Conservation (phyloP, 306 rosid species). For the Cucurbita ficifolia region DNA sequence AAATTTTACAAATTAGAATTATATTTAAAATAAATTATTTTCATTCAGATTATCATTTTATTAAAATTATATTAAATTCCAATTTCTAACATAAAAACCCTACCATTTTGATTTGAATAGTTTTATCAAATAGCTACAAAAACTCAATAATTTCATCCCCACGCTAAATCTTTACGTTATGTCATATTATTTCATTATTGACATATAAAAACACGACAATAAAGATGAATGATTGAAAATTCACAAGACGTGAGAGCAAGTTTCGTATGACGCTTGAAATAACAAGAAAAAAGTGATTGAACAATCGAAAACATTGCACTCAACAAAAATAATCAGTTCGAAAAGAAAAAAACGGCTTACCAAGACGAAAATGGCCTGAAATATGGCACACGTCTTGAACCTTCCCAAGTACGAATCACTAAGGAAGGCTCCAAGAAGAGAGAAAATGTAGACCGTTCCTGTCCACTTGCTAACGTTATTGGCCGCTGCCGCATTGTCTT, state of each 20-base stretch:
- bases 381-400: slow-evolving; percentile 50
- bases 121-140: neutral
- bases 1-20: neutral
- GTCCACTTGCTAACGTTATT: slow-evolving; percentile 78
- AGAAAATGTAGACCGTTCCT: slow-evolving; percentile 63
- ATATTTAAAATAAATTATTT: neutral
- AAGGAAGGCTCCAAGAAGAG: slow-evolving; percentile 75
- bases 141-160: neutral
- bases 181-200: neutral
- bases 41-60: neutral
- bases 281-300: no score
- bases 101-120: neutral
- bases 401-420: slow-evolving; percentile 80
- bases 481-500: slow-evolving; percentile 71
- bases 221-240: neutral
- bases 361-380: slow-evolving; percentile 47
- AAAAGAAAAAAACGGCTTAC: slow-evolving; percentile 19
- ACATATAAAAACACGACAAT: neutral
- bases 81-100: neutral
- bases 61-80: neutral
- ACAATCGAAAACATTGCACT: no score
- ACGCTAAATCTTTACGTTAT: neutral
- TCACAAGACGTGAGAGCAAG: neutral
- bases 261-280: neutral
- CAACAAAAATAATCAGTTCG: no score